Evolutionary conservation across 768 basidiomycete species (phyloP), one percentile per base, ranked within the genome.

Genomic region (Suillus tomentosus): DNA sequence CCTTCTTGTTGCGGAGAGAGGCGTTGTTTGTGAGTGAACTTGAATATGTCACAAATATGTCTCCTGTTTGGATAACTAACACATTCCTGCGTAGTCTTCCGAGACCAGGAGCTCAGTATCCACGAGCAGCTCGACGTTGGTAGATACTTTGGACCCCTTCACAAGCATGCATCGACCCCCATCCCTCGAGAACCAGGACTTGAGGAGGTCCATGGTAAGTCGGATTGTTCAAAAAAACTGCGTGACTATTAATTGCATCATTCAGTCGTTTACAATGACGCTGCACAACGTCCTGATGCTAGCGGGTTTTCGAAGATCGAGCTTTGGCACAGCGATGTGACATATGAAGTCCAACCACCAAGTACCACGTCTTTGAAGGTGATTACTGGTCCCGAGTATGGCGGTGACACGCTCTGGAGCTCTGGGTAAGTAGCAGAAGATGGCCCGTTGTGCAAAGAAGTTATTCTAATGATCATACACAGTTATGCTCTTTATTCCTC

Each of bases 281-380:
- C 82, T 27, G 85, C 84, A 13, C 80, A 85, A 19, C 84, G 87
- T 57, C 87, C 87, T 11, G 87, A 91, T 68, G 71, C 84, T 5
- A 76, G 82, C 39, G 83, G 89, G 8, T 94, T 90, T 71, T 84
- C 89, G 14, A 88, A 89, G 72, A 67, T 87, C 14, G 92, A 93
- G 67, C 81, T 94, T 22, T 93, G 89, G 87, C 92, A 94, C 76
- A 86, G 88, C 3, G 94, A 95, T 74, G 91, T 90, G 63, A 65
- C 89, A 6, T 95, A 93, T 77, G 92, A 95, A 74, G 70, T 89
- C 17, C 91, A 92, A 69, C 90, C 90, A n/a, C 92, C 92, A 1
- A 83, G 89, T 68, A 81, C 86, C 39, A 94, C 92, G 14, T 92
- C 91, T 11, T 80, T 95, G 42, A 89, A 91, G 70, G 74, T 94